Evolutionary conservation across 768 basidiomycete genomes (phyloP).

Genomic region (Hortiboletus campestris): DNA sequence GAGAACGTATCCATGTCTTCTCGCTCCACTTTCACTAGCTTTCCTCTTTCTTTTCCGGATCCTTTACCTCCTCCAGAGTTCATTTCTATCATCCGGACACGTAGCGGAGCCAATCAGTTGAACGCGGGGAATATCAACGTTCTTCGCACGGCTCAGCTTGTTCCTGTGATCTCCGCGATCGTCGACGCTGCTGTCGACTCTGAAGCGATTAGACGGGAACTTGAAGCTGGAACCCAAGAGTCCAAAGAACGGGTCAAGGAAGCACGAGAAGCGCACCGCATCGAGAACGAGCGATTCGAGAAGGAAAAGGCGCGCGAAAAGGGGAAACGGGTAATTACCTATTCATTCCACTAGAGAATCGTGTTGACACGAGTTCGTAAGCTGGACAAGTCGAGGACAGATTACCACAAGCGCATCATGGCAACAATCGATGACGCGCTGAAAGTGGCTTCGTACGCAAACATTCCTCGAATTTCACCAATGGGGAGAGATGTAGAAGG

Average conservation of each 20-base stretch:
- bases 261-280: slow-evolving; percentile 45
- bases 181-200: slow-evolving; percentile 50
- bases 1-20: slow-evolving; percentile 19
- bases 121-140: slow-evolving; percentile 32
- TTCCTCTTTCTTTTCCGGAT: slow-evolving; percentile 47
- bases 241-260: slow-evolving; percentile 53
- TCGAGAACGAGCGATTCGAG: slow-evolving; percentile 32
- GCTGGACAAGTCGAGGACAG: slow-evolving; percentile 45
- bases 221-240: slow-evolving; percentile 57
- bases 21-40: slow-evolving; percentile 9
- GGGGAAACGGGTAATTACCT: slow-evolving; percentile 27
- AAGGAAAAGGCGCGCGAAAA: slow-evolving; percentile 51
- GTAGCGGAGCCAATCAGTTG: slow-evolving; percentile 38
- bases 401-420: slow-evolving; percentile 49
- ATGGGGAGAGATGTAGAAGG: slow-evolving; percentile 72
- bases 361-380: slow-evolving; percentile 7
- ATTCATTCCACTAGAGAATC: neutral
- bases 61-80: slow-evolving; percentile 55
- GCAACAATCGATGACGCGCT: slow-evolving; percentile 52
- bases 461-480: slow-evolving; percentile 51
- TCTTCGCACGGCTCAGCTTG: slow-evolving; percentile 54
- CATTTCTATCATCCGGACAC: slow-evolving; percentile 42
- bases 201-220: slow-evolving; percentile 49
- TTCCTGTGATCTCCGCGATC: slow-evolving; percentile 64
- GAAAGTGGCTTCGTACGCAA: slow-evolving; percentile 46